Evolutionary conservation across 371 early-diverging fungal genomes (phyloP).

Genomic region (Lichtheimia ornata): DNA sequence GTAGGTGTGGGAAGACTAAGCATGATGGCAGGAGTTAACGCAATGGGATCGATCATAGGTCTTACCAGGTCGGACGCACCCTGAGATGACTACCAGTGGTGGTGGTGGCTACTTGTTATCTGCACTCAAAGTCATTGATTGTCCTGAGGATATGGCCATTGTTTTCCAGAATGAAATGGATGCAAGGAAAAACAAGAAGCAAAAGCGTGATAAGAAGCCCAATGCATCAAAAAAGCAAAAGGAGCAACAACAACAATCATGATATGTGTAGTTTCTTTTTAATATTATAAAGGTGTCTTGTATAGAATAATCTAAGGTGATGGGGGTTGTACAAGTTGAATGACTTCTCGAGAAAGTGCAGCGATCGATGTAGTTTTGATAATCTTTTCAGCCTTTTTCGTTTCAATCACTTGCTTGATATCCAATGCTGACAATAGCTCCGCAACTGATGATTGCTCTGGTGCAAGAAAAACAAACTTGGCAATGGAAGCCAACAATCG

Average conservation of each 20-base stretch:
- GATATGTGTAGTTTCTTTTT: too few species aligned
- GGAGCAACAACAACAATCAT: too few species aligned
- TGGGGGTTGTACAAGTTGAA: slow-evolving; percentile 14
- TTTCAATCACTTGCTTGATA: slow-evolving; percentile 23
- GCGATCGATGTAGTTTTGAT: slow-evolving; percentile 23
- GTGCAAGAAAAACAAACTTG: slow-evolving; percentile 45
- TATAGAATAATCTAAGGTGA: too few species aligned
- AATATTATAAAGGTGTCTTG: too few species aligned
- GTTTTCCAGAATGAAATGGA: slow-evolving; percentile 8
- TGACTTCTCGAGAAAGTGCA: slow-evolving; percentile 30
- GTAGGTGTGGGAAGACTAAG: too few species aligned
- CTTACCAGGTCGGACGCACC: slow-evolving; percentile 88
- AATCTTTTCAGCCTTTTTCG: slow-evolving; percentile 28
- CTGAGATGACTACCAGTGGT: slow-evolving; percentile 88
- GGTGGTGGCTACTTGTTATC: slow-evolving; percentile 85
- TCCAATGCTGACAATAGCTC: slow-evolving; percentile 39
- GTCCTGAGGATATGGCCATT: slow-evolving; percentile 34
- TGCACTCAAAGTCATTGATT: slow-evolving; percentile 66
- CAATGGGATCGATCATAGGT: slow-evolving; percentile 59
- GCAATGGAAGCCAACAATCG: slow-evolving; percentile 42
- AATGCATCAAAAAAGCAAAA: neutral
- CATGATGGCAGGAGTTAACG: too few species aligned
- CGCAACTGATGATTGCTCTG: slow-evolving; percentile 30
- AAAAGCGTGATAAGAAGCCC: neutral
- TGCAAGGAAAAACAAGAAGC: neutral